Evolutionary conservation across 2,329 filamentous ascomycete species (phyloP).

Genomic region (Elsinoe australis): DNA sequence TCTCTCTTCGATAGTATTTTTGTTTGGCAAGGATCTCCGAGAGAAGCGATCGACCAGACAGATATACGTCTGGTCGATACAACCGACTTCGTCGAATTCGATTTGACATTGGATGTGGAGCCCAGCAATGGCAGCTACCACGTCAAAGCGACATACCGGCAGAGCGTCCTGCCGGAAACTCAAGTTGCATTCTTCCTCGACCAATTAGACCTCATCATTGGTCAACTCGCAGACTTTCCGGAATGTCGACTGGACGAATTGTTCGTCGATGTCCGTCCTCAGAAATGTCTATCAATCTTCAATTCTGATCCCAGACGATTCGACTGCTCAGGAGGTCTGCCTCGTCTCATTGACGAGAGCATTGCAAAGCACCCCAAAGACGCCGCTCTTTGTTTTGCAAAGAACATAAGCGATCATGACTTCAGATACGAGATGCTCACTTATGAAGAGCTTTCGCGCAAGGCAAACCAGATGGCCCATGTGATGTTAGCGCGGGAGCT

Average conservation of each 20-base stretch:
- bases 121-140: slow-evolving; percentile 45
- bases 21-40: slow-evolving; percentile 69
- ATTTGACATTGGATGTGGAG: slow-evolving; percentile 67
- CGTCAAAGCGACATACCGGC: slow-evolving; percentile 50
- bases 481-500: slow-evolving; percentile 45
- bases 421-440: slow-evolving; percentile 43
- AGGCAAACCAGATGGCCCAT: slow-evolving; percentile 57
- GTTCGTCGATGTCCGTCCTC: slow-evolving; percentile 22
- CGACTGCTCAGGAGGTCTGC: slow-evolving; percentile 26
- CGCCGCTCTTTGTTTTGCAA: slow-evolving; percentile 58
- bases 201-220: slow-evolving; percentile 53
- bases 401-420: slow-evolving; percentile 35
- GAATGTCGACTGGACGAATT: slow-evolving; percentile 32
- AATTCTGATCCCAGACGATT: slow-evolving; percentile 32
- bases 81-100: slow-evolving; percentile 67
- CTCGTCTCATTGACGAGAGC: slow-evolving; percentile 47
- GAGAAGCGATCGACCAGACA: slow-evolving; percentile 26
- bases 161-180: slow-evolving; percentile 44
- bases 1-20: slow-evolving; percentile 69
- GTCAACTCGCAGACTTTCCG: slow-evolving; percentile 36
- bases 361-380: slow-evolving; percentile 44
- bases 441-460: slow-evolving; percentile 56
- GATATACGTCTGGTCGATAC: slow-evolving; percentile 51
- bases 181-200: slow-evolving; percentile 51
- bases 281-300: slow-evolving; percentile 33